Evolutionary conservation across 1,139 yeast genomes (phyloP), one percentile per base, ranked within the genome.

Genomic region (Debaryomyces subglobosus): DNA sequence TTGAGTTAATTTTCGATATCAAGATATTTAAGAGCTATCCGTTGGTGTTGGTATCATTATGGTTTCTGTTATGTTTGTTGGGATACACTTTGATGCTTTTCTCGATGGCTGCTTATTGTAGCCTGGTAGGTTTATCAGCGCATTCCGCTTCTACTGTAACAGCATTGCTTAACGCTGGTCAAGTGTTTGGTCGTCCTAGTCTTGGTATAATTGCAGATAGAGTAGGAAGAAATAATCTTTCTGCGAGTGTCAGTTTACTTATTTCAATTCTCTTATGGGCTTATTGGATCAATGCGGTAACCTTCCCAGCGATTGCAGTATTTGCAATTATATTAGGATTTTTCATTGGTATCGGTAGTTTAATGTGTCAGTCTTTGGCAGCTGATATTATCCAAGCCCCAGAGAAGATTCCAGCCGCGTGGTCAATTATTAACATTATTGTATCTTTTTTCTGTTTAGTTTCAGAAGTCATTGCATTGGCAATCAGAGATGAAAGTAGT

Each of bases 141-240:
- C 60, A 72, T 18, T 84, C 86, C 55, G 89, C 85, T 4, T 77
- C 90, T 4, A 66, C 71, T 18, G 65, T 85, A 25, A 83, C 89
- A 3, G 85, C 90, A 0, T 63, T 84, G 6, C 68, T 86, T 56
- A 84, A 83, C 61, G 83, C 81, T 3, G 85, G 85, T 1, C 91
- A 86, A 63, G 66, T 76, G 3, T 53, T 86, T 12, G 94, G 94
- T 0, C 72, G 94, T 55, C 92, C 92, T 0, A 34, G 67, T 1
- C 70, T 85, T 62, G 94, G 95, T 0, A 50, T 70, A 4, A 35
- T 77, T 5, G 84, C 85, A 24, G 94, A 86, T 60, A 65, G 55
- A 29, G 62, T 72, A 42, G 94, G 95, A 1, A 70, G 90, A 51
- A 67, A 75, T 39, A 86, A 84, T 61, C 67, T 78, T 30, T 72